A percentile compares a stretch with the other conserved stretches of the same genome.
phyloP scores from a whole-genome alignment of 805 yeast genomes.

The Barnettozyma populi region DNA sequence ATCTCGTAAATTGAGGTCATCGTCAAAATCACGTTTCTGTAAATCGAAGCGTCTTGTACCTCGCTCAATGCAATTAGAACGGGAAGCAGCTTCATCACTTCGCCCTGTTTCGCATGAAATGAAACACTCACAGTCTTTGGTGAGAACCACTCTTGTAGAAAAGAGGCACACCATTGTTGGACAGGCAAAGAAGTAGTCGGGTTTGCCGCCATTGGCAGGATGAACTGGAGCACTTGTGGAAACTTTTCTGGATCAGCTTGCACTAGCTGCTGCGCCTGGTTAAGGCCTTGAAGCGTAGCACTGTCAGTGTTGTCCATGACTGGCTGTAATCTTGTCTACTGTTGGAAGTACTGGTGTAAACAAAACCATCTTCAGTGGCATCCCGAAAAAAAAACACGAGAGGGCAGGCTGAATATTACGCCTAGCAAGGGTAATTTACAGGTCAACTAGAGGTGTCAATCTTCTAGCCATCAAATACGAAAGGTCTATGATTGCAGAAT shows the following conservation, averaged over 20 bases:
- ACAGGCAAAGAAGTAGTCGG: conserved; percentile 13
- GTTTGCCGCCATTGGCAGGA: conserved; percentile 13
- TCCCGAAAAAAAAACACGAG: background rate
- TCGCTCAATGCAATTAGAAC: conserved; percentile 11
- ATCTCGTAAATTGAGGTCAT: conserved; percentile 41
- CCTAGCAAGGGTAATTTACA: background rate
- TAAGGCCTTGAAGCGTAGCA: conserved; percentile 6
- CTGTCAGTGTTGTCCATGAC: conserved; percentile 10
- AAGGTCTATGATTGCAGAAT: too few relatives aligned
- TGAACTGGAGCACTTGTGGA: conserved; percentile 13
- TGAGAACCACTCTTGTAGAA: conserved; percentile 18
- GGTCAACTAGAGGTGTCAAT: background rate
- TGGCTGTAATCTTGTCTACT: background rate
- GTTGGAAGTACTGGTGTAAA: background rate
- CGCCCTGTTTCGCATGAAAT: conserved; percentile 17
- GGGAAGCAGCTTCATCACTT: conserved; percentile 9
- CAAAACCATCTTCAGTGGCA: background rate
- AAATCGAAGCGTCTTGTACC: conserved; percentile 26
- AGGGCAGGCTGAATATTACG: background rate
- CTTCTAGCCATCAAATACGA: too few relatives aligned
- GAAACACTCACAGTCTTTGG: conserved; percentile 10
- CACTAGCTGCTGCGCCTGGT: conserved; percentile 16
- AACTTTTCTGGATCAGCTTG: conserved; percentile 14
- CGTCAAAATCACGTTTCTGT: conserved; percentile 35
- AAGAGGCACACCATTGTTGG: conserved; percentile 24